Evolutionary conservation across 2,329 filamentous ascomycete species (phyloP), one percentile per base, ranked within the genome.

Genomic region (Stachybotrys echinatus): DNA sequence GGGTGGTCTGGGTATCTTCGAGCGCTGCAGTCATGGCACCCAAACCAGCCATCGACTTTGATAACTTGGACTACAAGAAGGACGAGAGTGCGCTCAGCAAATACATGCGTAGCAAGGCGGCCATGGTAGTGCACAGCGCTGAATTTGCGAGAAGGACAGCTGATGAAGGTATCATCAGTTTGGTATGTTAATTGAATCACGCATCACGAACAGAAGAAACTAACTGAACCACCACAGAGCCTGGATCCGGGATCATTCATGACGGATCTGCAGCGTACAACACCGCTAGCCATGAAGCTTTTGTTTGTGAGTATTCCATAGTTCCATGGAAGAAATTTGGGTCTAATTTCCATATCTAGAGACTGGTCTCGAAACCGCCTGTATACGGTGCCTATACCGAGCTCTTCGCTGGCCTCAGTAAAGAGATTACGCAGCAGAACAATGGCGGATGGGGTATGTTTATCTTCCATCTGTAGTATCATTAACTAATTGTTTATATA

Each of bases 1-100:
- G 65, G 1, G 60, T 69, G 5, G 56, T 69, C 7, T 69, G 66
- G 66, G 61, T 64, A 0, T 59, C 63, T 0, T 67, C 63, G 1
- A 52, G 54, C 1, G 56, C 56, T 14, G 51, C 55, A 1, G 48
- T 54, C 7, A 44, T 51, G 19, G 45, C 49, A 0, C 23, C 37
- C 6, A 50, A 50, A 12, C 48, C 53, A 12, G 53, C 45, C 18
- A 52, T 58, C 20, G 58, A 56, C 47, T 53, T 63, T 12, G 50
- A 59, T n/a, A 59, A 59, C 22, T 43, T 63, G 7, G 52, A 58
- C 17, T 51, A 53, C 7, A 39, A 47, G 2, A 43, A 50, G 12
- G 49, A 55, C 12, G 49, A 57, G 21, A 54, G 51, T 7, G 12
- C 39, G 0, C 52, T 51, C 14, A 20, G 51, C 12, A 55, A 54